A percentile compares a stretch with the other conserved stretches of the same genome.
These are phyloP conservation scores for Blepharisma undulans DNA, from an alignment of 169 alveolate genomes.

Conservation along the genomic window DNA sequence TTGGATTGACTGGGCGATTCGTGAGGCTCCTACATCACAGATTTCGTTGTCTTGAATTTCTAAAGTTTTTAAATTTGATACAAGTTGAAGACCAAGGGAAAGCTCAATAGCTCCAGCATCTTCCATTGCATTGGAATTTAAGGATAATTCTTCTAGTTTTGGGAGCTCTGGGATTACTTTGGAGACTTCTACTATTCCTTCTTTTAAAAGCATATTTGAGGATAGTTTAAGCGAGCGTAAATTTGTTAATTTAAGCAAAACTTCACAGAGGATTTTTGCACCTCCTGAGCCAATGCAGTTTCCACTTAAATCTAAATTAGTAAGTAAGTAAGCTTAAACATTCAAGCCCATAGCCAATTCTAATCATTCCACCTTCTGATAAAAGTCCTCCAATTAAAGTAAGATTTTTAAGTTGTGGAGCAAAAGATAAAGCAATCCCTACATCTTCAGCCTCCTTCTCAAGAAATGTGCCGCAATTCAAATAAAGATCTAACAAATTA, in stretches of 20 bases:
- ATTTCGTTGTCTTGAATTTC: neutral
- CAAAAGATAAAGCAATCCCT: neutral
- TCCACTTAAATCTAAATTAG: neutral
- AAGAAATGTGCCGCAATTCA: neutral
- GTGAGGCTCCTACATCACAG: neutral
- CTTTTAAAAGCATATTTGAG: neutral
- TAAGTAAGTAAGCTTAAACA: neutral
- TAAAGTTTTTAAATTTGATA: neutral
- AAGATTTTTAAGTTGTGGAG: neutral
- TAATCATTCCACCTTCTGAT: neutral
- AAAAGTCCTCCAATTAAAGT: constrained; percentile 1
- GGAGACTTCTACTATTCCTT: neutral
- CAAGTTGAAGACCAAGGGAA: neutral
- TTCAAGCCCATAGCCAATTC: neutral
- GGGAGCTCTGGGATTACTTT: neutral
- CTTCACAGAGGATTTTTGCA: neutral
- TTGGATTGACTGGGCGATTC: neutral
- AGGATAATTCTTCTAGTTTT: neutral
- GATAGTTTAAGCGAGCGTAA: neutral
- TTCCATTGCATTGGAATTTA: neutral
- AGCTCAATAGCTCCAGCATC: neutral
- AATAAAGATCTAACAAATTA: neutral
- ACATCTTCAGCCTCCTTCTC: constrained; percentile 16
- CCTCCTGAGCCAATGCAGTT: constrained; percentile 2
- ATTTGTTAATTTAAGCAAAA: neutral